Percentiles rank a stretch among this genome's conserved stretches.
Conservation (phyloP, 768 basidiomycete species). For the Boletus tylopilopsis region DNA sequence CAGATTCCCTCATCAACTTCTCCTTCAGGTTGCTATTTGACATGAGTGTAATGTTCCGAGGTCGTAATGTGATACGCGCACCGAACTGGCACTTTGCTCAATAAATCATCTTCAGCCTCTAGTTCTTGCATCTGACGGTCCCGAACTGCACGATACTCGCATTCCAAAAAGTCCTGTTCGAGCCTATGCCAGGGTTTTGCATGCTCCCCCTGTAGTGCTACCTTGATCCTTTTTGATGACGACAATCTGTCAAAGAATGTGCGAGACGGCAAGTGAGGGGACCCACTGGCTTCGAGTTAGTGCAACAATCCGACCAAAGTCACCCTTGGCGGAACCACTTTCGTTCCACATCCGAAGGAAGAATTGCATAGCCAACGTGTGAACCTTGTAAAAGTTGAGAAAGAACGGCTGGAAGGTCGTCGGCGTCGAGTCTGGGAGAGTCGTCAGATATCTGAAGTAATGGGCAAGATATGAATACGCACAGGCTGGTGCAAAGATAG, state of each 20-base stretch:
- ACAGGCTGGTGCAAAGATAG: constrained; percentile 85
- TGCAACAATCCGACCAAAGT: constrained; percentile 75
- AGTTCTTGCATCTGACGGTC: constrained; percentile 89
- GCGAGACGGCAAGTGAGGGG: background rate
- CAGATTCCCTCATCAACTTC: constrained; percentile 86
- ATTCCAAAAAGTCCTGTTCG: constrained; percentile 74
- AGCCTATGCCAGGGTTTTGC: constrained; percentile 79
- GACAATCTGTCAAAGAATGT: constrained; percentile 6
- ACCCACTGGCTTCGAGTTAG: constrained; percentile 84
- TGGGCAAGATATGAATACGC: constrained; percentile 25
- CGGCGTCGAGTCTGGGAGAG: constrained; percentile 59
- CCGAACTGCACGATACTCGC: constrained; percentile 81
- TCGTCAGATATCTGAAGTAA: constrained; percentile 1
- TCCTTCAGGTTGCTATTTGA: constrained; percentile 70
- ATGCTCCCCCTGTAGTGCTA: constrained; percentile 71
- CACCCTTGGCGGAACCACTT: constrained; percentile 69
- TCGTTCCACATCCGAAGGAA: constrained; percentile 94
- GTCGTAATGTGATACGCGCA: constrained; percentile 32
- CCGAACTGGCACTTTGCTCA: constrained; percentile 85
- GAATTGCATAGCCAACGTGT: constrained; percentile 77
- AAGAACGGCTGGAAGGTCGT: constrained; percentile 86
- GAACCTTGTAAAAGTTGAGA: constrained; percentile 78
- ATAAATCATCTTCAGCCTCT: constrained; percentile 81
- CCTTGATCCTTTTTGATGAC: constrained; percentile 54
- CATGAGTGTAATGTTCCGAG: constrained; percentile 3